Base-by-base conservation (phyloP, 768 basidiomycete genomes). In the Termitomyces sp. region DNA sequence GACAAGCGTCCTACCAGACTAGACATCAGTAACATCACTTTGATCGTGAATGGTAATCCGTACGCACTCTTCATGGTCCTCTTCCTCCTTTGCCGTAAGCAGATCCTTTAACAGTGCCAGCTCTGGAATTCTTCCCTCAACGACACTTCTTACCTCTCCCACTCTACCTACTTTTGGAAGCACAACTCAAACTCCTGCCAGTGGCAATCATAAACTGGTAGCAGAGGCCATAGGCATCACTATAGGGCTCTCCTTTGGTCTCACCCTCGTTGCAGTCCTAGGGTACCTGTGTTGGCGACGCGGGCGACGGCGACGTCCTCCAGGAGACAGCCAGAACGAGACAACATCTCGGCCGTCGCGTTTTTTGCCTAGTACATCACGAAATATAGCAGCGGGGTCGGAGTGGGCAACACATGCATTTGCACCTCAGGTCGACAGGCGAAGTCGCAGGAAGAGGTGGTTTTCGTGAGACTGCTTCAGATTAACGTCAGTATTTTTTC, bases 21-120 rank as follows among this genome's bases (percentile, higher is more conserved):
- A 38, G 75, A 76, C 53, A 66, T 80, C 25, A 68, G 68, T 23
- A 62, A 58, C 7, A 69, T 80, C 20, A 64, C 63, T 1, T 61
- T 79, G 53, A 67, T 68, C 10, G 76, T 78, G 7, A 45, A 68
- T 3, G 69, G 72, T 45, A 60, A 67, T 27, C 68, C 69, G 78
- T 79, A 65, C 31, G 71, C 60, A 33, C 38, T 16, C 20, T 20
- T 43, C 29, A 10, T 4, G 5, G 1, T 25, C n/a, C 27, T 31
- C 13, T 25, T 23, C 27, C 16, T 20, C 18, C n/a, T 6, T n/a
- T n/a, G 22, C 7, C n/a, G 25, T 15, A 38, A 44, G 51, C 38
- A 39, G n/a, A 20, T 32, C 27, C 10, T 23, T 6, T 4, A 31
- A 16, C n/a, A 68, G 64, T 10, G 47, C 52, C 23, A 59, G 66